Conservation (phyloP, 139 green algal species). For the Spirogloea muscicola region DNA sequence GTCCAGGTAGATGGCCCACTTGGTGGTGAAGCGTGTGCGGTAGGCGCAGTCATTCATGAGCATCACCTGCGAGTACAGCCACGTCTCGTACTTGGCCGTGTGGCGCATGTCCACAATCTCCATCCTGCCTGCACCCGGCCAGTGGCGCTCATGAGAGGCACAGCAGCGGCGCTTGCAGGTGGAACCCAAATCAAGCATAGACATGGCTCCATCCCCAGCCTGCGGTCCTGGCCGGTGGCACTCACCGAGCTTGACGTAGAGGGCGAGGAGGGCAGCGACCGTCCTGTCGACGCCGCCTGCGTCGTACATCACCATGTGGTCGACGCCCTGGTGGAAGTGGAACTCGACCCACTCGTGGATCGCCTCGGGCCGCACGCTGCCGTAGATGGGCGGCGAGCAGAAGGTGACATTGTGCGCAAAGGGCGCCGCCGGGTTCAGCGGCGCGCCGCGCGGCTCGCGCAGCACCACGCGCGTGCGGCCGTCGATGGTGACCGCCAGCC, state of each 20-base stretch:
- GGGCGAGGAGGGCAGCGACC: neutral
- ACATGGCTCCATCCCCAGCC: no score
- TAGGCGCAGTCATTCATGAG: neutral
- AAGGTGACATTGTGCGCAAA: slow-evolving; percentile 20
- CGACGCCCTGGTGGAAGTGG: slow-evolving; percentile 3
- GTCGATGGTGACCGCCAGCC: slow-evolving; percentile 11
- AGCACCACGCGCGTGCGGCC: neutral
- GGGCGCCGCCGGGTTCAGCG: neutral
- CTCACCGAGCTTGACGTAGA: neutral
- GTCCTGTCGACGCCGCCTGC: slow-evolving; percentile 6
- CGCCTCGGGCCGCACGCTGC: neutral
- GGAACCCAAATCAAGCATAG: no score
- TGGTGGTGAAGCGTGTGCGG: neutral
- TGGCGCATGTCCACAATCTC: slow-evolving; percentile 26
- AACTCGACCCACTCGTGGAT: slow-evolving; percentile 32
- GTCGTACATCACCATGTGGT: slow-evolving; percentile 17
- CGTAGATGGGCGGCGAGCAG: slow-evolving; percentile 27
- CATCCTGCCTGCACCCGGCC: no score
- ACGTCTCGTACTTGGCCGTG: slow-evolving; percentile 11
- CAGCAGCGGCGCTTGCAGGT: no score
- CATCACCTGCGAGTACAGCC: slow-evolving; percentile 2
- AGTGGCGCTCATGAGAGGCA: no score
- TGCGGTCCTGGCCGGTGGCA: no score
- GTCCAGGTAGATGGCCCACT: slow-evolving; percentile 8
- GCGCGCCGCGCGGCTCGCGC: slow-evolving; percentile 5